Evolutionary conservation across 177 flowering plant genomes (phyloP).

Genomic region (Vitis hybrid): DNA sequence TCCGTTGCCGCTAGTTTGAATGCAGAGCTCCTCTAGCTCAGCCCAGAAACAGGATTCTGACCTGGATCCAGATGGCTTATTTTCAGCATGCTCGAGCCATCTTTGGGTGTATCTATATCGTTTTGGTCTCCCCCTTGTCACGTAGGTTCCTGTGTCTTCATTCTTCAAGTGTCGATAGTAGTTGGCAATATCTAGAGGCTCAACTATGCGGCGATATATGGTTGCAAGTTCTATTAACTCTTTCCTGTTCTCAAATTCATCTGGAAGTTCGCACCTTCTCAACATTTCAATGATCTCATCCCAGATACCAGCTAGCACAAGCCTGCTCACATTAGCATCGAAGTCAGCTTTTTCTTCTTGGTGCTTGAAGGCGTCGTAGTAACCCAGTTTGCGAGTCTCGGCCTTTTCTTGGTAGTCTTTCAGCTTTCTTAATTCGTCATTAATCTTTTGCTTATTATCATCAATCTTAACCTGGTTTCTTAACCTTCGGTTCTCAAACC

Average conservation of each 20-base stretch:
- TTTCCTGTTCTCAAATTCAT: constrained; percentile 47
- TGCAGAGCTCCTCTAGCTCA: constrained; percentile 62
- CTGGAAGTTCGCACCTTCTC: constrained; percentile 65
- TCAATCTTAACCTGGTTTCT: constrained; percentile 43
- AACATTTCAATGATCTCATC: constrained; percentile 80
- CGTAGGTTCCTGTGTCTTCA: constrained; percentile 69
- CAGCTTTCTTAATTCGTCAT: constrained; percentile 28
- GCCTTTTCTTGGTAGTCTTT: constrained; percentile 39
- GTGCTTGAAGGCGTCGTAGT: constrained; percentile 71
- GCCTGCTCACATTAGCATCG: constrained; percentile 61
- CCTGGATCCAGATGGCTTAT: constrained; percentile 17
- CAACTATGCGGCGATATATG: constrained; percentile 53
- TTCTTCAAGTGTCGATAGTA: constrained; percentile 70
- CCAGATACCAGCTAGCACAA: constrained; percentile 71
- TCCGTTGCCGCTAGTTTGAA: constrained; percentile 1
- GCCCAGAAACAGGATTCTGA: constrained; percentile 79
- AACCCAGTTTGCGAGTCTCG: constrained; percentile 46
- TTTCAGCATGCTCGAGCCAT: constrained; percentile 60
- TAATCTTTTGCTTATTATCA: constrained; percentile 35
- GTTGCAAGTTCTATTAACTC: constrained; percentile 72
- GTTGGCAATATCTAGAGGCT: constrained; percentile 88
- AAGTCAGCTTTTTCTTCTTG: constrained; percentile 51
- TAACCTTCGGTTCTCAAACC: constrained; percentile 45
- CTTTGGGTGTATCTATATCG: constrained; percentile 73
- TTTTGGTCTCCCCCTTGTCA: constrained; percentile 59